These are phyloP conservation scores for Nepenthes mirabilis DNA, from an alignment of 148 eudicot genomes.

Conservation along the genomic window DNA sequence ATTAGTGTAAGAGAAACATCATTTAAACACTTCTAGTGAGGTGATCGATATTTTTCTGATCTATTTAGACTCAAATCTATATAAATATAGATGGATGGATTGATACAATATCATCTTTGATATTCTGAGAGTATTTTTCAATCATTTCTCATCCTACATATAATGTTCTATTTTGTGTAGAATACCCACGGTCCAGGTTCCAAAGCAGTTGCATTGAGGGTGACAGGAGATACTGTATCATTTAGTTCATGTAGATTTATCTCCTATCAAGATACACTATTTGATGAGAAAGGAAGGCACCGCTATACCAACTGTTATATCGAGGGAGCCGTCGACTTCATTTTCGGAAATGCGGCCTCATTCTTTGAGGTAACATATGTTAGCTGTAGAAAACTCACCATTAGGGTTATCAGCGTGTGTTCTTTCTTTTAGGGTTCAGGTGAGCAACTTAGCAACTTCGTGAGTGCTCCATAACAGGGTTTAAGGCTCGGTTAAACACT, in stretches of 20 bases:
- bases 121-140: neutral
- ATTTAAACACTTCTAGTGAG: no score
- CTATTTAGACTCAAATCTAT: no score
- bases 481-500: no score
- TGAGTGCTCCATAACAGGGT: no score
- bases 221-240: conserved; percentile 44
- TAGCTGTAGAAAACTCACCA: neutral
- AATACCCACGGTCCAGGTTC: conserved; percentile 36
- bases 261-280: conserved; percentile 54
- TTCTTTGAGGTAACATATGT: conserved; percentile 31
- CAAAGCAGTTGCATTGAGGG: conserved; percentile 61
- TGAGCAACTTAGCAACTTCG: no score
- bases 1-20: no score
- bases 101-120: neutral
- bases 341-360: conserved; percentile 58
- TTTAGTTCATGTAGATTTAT: conserved; percentile 41
- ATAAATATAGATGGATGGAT: no score
- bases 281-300: conserved; percentile 52
- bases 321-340: conserved; percentile 68
- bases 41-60: no score
- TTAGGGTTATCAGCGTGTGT: no score
- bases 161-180: conserved; percentile 8
- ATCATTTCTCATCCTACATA: neutral
- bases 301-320: conserved; percentile 60
- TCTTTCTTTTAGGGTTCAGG: no score